Evolutionary conservation across 208 protist genomes (phyloP).

Genomic region (Wallacemonas sp.): DNA sequence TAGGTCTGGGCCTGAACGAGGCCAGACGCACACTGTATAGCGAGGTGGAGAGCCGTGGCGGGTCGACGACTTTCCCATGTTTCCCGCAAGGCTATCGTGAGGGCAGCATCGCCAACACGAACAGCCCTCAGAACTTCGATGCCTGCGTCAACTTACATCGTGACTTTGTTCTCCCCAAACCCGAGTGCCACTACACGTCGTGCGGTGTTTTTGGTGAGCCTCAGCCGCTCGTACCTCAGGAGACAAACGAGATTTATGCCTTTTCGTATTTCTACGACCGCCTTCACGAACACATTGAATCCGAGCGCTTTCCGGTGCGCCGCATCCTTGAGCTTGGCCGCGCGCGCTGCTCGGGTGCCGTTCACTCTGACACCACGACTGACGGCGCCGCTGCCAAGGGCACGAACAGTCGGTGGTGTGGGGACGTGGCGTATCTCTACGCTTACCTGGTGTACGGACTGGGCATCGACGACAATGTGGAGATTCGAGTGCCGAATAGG

Average conservation of each 20-base stretch:
- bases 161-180: slow-evolving; percentile 13
- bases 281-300: slow-evolving; percentile 18
- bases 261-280: slow-evolving; percentile 83
- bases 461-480: slow-evolving; percentile 36
- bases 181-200: slow-evolving; percentile 24
- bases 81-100: slow-evolving; percentile 17
- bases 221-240: slow-evolving; percentile 33
- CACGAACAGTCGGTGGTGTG: slow-evolving; percentile 36
- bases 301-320: slow-evolving; percentile 15
- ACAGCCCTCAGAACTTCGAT: slow-evolving; percentile 18
- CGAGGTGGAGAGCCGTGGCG: background rate
- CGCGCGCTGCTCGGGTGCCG: slow-evolving; percentile 14
- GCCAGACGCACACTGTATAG: slow-evolving; percentile 28
- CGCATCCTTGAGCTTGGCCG: slow-evolving; percentile 24
- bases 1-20: slow-evolving; percentile 74
- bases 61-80: slow-evolving; percentile 19
- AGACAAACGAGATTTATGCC: slow-evolving; percentile 25
- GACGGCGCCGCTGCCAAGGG: background rate
- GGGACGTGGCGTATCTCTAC: slow-evolving; percentile 81
- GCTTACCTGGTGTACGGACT: slow-evolving; percentile 52
- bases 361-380: background rate
- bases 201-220: slow-evolving; percentile 55
- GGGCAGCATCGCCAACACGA: slow-evolving; percentile 3
- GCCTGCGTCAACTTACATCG: slow-evolving; percentile 18
- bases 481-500: slow-evolving; percentile 46